Conservation (phyloP, 805 yeast species). For the Yueomyces sinensis region DNA sequence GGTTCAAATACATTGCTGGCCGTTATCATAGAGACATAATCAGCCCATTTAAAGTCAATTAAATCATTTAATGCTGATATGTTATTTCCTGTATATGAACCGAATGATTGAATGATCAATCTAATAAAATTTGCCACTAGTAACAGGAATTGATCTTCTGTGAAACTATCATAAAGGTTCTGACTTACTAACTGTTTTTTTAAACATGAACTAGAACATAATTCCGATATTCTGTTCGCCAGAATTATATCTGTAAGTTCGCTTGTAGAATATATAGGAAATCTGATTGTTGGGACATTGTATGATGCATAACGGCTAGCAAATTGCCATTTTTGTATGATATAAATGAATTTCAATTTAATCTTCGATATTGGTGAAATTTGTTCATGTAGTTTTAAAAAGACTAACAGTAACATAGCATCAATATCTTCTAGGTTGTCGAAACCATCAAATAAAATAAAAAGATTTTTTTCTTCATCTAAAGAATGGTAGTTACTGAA, state of each 20-base stretch:
- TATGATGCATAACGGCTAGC: slow-evolving; percentile 16
- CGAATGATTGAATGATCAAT: slow-evolving; percentile 20
- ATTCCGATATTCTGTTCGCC: slow-evolving; percentile 6
- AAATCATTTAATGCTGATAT: slow-evolving; percentile 15
- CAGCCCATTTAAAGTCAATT: slow-evolving; percentile 20
- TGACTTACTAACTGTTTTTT: slow-evolving; percentile 3
- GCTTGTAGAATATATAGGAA: slow-evolving; percentile 17
- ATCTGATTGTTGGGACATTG: slow-evolving; percentile 16
- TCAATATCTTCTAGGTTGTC: slow-evolving; percentile 23
- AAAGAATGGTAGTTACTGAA: slow-evolving; percentile 5
- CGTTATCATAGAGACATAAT: slow-evolving; percentile 10
- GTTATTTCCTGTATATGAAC: slow-evolving; percentile 23
- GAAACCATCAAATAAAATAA: slow-evolving; percentile 20
- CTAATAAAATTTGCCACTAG: slow-evolving; percentile 16
- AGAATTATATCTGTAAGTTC: slow-evolving; percentile 14
- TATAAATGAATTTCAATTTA: slow-evolving; percentile 15
- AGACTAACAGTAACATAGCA: slow-evolving; percentile 15
- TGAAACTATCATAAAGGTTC: slow-evolving; percentile 2
- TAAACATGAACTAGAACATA: slow-evolving; percentile 6
- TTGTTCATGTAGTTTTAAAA: slow-evolving; percentile 16
- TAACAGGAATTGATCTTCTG: slow-evolving; percentile 4
- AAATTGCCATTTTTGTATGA: slow-evolving; percentile 13
- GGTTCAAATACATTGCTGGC: slow-evolving; percentile 13
- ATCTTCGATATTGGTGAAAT: slow-evolving; percentile 8
- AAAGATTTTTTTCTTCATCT: slow-evolving; percentile 5